Evolutionary conservation across 805 yeast genomes (phyloP), one percentile per base, ranked within the genome.

Genomic region (Crinitomyces ghanaensis): DNA sequence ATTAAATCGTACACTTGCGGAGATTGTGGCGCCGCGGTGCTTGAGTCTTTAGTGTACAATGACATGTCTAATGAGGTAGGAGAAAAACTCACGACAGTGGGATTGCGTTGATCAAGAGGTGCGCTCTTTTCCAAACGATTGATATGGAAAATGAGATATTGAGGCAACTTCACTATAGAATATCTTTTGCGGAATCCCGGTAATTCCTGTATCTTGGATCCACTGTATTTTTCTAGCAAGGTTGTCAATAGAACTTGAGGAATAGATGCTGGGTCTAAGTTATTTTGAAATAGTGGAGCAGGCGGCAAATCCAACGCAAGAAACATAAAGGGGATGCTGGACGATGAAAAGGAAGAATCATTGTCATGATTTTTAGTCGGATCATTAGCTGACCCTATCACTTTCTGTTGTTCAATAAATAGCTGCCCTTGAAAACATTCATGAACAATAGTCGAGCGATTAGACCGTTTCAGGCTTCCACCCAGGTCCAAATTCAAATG

Each of bases 71-170:
- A 57, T 14, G 40, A 45, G 28, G 47, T 48, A 2, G 60, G 57
- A 5, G 76, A 69, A 46, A 72, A 77, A 29, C 69, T 73, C 3
- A 81, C 77, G 19, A 78, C 66, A 1, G 80, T 76, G 20, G 74
- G 73, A 44, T 74, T 76, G 35, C 70, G 50, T 36, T 62, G 62
- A 27, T 63, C 48, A 19, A 60, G 46, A 15, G 54, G 45, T 7
- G 53, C 52, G 9, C 51, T 45, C 17, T 60, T 62, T 8, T 54
- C 54, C 36, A 70, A 63, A 37, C 91, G 61, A 40, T 77, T 71
- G 36, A 73, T 63, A 44, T 72, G 73, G 2, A 82, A 43, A 4
- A 76, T 54, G 22, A 82, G 50, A 35, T 57, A 66, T 22, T 63
- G 62, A 0, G 93, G 93, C 14, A 63, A 52, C 26, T 52, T 54